phyloP scores from a whole-genome alignment of 2,329 filamentous ascomycete genomes.

The Aspergillus sp. region DNA sequence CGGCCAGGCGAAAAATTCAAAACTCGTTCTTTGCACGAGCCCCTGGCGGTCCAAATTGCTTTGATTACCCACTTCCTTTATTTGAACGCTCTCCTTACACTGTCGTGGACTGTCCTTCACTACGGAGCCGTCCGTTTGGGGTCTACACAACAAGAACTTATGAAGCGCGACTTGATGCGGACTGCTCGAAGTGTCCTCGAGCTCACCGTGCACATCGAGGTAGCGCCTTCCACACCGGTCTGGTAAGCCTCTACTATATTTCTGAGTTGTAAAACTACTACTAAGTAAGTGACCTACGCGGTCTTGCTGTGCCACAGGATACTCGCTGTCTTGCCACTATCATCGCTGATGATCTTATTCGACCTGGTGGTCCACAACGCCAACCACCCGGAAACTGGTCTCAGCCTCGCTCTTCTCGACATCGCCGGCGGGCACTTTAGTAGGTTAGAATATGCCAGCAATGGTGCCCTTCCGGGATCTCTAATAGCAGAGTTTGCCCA shows the following conservation, averaged over 20 bases:
- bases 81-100: constrained; percentile 33
- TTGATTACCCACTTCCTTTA: constrained; percentile 37
- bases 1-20: constrained; percentile 33
- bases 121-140: background rate
- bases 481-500: constrained; percentile 46
- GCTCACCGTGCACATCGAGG: constrained; percentile 37
- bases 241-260: constrained; percentile 30
- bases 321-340: constrained; percentile 41
- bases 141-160: background rate
- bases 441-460: constrained; percentile 43
- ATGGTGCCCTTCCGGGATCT: constrained; percentile 41
- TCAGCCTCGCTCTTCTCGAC: constrained; percentile 46
- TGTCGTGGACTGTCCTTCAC: constrained; percentile 35
- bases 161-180: constrained; percentile 34
- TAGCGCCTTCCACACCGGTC: constrained; percentile 36
- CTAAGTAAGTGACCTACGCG: background rate
- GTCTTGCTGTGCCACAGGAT: constrained; percentile 20
- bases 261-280: background rate
- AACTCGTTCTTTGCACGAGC: constrained; percentile 12
- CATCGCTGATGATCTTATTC: constrained; percentile 45
- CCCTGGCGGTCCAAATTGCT: constrained; percentile 20
- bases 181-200: constrained; percentile 39
- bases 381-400: constrained; percentile 36
- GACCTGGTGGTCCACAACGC: constrained; percentile 46
- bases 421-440: constrained; percentile 49